Evolutionary conservation across 768 basidiomycete species (phyloP), one percentile per base, ranked within the genome.

Genomic region (Termitomyces heimii): DNA sequence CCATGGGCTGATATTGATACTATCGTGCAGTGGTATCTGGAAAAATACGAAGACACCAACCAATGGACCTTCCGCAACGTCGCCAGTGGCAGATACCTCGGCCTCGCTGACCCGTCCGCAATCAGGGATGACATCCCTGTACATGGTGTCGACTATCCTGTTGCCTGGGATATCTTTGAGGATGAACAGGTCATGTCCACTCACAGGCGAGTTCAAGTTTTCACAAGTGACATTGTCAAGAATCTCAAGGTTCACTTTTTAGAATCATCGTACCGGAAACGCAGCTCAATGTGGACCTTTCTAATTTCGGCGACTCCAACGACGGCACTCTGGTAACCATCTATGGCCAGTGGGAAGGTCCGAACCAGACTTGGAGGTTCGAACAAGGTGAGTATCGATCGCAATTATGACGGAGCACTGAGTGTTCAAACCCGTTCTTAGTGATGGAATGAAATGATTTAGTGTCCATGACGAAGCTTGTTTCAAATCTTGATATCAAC

Each of bases 291-390:
- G 56, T 75, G 24, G 80, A 80, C 55, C 60, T 82, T 14, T 68
- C 71, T 5, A 69, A 79, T 55, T 63, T 75, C 46, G 81, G 81
- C 20, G 71, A 73, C 57, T 29, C 71, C 16, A 62, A 61, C 0
- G 68, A 68, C 8, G 79, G 80, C 5, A 80, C 77, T 0, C 60
- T 63, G 0, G 56, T 82, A 8, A 60, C 69, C 20, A 45, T 80
- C 55, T 81, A 79, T 77, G 52, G 63, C 16, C 69, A 71, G 34
- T 77, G 75, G 77, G 45, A 60, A 31, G 77, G 72, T 4, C 40
- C 60, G 26, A 75, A 80, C 60, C 80, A 82, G 68, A 64, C 69
- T 12, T 82, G 81, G 81, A 65, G 52, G 22, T 67, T 76, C 59
- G 65, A 62, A 51, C 29, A 62, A 44, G 61, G 65, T 63, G 51